These are phyloP conservation scores for Aspergillus cavernicola DNA, from an alignment of 495 filamentous ascomycete species.

Conservation along the genomic window DNA sequence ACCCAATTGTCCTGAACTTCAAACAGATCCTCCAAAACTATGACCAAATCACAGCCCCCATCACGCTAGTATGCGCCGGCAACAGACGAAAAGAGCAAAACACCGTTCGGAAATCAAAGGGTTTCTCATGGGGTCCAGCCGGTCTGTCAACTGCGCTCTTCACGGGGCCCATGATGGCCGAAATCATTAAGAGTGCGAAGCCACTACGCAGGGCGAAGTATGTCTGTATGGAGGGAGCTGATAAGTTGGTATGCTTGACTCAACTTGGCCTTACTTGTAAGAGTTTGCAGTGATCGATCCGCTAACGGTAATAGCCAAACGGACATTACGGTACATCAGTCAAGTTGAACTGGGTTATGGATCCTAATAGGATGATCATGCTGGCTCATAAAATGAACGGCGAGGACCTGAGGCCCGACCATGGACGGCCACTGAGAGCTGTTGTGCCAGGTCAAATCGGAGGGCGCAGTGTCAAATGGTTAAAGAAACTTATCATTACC, in stretches of 20 bases:
- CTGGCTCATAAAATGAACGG: constrained; percentile 93
- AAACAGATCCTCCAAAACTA: constrained; percentile 71
- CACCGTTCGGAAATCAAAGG: constrained; percentile 84
- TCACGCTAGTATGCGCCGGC: constrained; percentile 91
- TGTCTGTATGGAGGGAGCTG: constrained; percentile 91
- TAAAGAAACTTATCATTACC: constrained; percentile 80
- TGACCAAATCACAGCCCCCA: constrained; percentile 79
- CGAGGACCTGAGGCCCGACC: constrained; percentile 76
- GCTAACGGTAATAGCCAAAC: constrained; percentile 58
- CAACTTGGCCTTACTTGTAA: background rate
- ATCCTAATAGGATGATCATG: constrained; percentile 82
- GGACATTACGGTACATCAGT: constrained; percentile 88
- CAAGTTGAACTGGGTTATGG: constrained; percentile 85
- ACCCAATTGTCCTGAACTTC: constrained; percentile 69
- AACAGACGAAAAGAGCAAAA: constrained; percentile 97
- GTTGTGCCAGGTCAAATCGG: constrained; percentile 94
- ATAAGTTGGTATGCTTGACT: constrained; percentile 57
- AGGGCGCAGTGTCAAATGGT: constrained; percentile 92
- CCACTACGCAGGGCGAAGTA: constrained; percentile 72
- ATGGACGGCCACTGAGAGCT: constrained; percentile 79
- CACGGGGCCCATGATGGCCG: constrained; percentile 76
- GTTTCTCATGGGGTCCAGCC: constrained; percentile 93
- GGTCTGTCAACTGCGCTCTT: constrained; percentile 87
- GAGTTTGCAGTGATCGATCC: too few relatives aligned
- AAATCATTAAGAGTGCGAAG: constrained; percentile 65